Evolutionary conservation across 2,329 filamentous ascomycete genomes (phyloP).

Genomic region (Aspergillus sp.): DNA sequence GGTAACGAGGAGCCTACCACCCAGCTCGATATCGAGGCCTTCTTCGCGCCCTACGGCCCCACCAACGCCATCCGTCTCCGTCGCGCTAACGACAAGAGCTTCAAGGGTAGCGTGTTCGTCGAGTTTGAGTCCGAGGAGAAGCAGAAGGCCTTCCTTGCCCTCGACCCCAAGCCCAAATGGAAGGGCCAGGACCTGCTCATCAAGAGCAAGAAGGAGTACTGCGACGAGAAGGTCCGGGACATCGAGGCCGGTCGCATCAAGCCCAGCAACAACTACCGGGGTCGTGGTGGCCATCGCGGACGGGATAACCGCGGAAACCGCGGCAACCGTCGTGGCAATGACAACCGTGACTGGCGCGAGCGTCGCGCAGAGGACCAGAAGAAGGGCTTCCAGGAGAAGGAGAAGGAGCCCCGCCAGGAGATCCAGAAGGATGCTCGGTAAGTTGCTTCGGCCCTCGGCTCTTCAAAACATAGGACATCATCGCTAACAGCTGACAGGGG

Average conservation of each 20-base stretch:
- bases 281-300: conserved; percentile 44
- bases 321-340: conserved; percentile 35
- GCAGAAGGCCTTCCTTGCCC: conserved; percentile 73
- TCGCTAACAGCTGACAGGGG: conserved; percentile 34
- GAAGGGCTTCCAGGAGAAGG: conserved; percentile 34
- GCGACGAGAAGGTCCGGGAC: conserved; percentile 69
- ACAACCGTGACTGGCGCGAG: conserved; percentile 43
- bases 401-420: conserved; percentile 24
- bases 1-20: conserved; percentile 77
- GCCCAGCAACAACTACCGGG: conserved; percentile 46
- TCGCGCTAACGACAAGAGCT: conserved; percentile 66
- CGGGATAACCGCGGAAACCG: conserved; percentile 40
- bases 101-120: conserved; percentile 97
- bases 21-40: conserved; percentile 91
- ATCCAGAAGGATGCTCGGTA: conserved; percentile 44
- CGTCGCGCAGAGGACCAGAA: conserved; percentile 44
- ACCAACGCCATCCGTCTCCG: conserved; percentile 84
- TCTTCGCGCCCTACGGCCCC: conserved; percentile 78
- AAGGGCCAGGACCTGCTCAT: conserved; percentile 75
- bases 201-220: conserved; percentile 86
- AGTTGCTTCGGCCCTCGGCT: conserved; percentile 1
- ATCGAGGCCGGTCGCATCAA: conserved; percentile 69
- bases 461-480: not conserved
- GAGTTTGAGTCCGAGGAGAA: conserved; percentile 81
- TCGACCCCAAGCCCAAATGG: conserved; percentile 80